These are phyloP conservation scores for Paraphaeosphaeria minitans DNA, from an alignment of 2,329 filamentous ascomycete genomes.

Conservation along the genomic window DNA sequence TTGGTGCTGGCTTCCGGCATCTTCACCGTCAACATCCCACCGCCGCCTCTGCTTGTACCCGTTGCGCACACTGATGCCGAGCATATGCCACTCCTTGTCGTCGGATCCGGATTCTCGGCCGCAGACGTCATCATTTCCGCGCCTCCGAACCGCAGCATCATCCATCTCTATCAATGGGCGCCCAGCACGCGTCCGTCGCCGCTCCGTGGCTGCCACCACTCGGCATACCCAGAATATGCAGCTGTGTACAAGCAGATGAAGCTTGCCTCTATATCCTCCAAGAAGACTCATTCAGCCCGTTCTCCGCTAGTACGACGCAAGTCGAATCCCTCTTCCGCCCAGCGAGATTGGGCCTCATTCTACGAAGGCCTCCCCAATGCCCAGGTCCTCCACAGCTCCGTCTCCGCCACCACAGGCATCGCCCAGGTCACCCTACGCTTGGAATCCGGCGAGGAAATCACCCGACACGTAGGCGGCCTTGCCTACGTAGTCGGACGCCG, in stretches of 20 bases:
- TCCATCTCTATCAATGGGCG: conserved; percentile 67
- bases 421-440: conserved; percentile 52
- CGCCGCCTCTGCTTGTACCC: conserved; percentile 56
- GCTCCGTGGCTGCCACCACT: conserved; percentile 62
- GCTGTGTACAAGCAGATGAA: conserved; percentile 66
- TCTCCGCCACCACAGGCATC: conserved; percentile 8
- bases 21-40: conserved; percentile 60
- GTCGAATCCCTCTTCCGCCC: conserved; percentile 53
- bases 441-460: conserved; percentile 50
- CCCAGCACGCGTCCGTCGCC: conserved; percentile 61
- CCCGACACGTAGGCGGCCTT: conserved; percentile 55
- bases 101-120: conserved; percentile 67
- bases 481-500: conserved; percentile 63
- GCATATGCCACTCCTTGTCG: conserved; percentile 56
- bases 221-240: conserved; percentile 67
- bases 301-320: conserved; percentile 39
- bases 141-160: conserved; percentile 55
- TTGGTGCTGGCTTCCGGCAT: conserved; percentile 65
- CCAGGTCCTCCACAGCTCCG: conserved; percentile 50
- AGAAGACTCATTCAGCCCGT: conserved; percentile 24
- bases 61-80: conserved; percentile 41
- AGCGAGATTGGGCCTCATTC: conserved; percentile 55
- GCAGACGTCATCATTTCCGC: conserved; percentile 65
- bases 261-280: conserved; percentile 46
- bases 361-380: conserved; percentile 64